Base-by-base conservation (phyloP, 345 rosid genomes). In the Sonneratia alba region DNA sequence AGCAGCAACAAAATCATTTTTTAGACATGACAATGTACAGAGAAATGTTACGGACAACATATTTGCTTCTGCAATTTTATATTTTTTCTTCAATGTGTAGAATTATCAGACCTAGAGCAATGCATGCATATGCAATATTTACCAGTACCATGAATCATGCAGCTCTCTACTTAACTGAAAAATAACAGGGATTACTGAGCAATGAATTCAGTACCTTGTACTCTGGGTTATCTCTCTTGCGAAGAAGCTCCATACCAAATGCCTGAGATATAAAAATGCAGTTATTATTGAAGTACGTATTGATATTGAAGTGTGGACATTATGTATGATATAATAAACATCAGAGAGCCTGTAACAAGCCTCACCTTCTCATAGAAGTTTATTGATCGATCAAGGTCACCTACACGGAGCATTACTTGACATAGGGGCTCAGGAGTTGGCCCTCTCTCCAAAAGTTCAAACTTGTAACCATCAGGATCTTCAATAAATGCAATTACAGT, bases 371-470 rank as follows among this genome's bases (percentile, higher is more conserved):
- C 94, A 40, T 92, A 95, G 79, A 95, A 95, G 45, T 86, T 90
- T 73, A 95, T 86, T 63, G 99, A 81, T 69, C 88, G 96, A 71
- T 88, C 91, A 61, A 95, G 97, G 87, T 95, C 97, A 36, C 98
- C 97, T 79, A 95, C 99, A 70, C 96, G 98, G 75, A 95, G 97
- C 99, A 95, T 95, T 76, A 95, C 97, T 85, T 95, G 98, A 81
- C 99, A 95, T 53, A 95, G 77, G 43, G 99, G 99, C 82, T 95
- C 99, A 8, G 98, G 99, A 43, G 99, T 95, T 71, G 97, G 94
- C 65, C 90, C 96, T 78, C 99, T 95, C 81, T 95, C 98, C 82
- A 95, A 78, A 61, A 95, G 89, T 78, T 95, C 99, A 84, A 95
- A 95, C 80, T 89, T 92, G 79, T 92, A 95, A 79, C 98, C 99